These are phyloP conservation scores for Alternaria sp. DNA, from an alignment of 2,329 filamentous ascomycete species.

Conservation along the genomic window DNA sequence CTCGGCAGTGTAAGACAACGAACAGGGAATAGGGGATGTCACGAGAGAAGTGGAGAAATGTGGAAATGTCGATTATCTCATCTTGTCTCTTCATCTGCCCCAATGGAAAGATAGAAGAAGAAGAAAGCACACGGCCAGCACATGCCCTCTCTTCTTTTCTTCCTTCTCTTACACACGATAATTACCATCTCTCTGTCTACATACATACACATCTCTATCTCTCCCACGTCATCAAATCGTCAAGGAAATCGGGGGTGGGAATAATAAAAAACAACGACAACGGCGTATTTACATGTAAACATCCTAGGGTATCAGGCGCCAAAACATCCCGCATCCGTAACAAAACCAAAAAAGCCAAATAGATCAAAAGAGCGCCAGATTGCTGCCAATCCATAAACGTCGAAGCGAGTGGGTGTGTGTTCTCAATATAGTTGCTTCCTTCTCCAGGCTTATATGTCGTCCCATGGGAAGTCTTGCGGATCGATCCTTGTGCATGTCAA, in stretches of 20 bases:
- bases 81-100: neutral
- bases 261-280: conserved; percentile 1
- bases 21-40: neutral
- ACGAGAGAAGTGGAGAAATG: neutral
- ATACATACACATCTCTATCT: neutral
- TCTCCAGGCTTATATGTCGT: conserved; percentile 34
- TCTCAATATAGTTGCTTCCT: neutral
- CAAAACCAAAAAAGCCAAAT: neutral
- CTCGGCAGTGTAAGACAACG: neutral
- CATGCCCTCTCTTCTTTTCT: neutral
- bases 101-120: neutral
- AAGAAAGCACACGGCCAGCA: conserved; percentile 5
- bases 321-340: neutral
- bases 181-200: neutral
- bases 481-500: conserved; percentile 70
- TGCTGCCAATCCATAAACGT: neutral
- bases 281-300: neutral
- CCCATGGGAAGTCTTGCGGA: conserved; percentile 69
- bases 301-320: conserved; percentile 25
- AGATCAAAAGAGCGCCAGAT: conserved; percentile 11
- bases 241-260: neutral
- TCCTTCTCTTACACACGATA: neutral
- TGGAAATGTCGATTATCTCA: neutral
- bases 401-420: neutral
- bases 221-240: conserved; percentile 4